Base-by-base conservation (phyloP, 2,329 filamentous ascomycete species). In the Fusarium mexicanum region DNA sequence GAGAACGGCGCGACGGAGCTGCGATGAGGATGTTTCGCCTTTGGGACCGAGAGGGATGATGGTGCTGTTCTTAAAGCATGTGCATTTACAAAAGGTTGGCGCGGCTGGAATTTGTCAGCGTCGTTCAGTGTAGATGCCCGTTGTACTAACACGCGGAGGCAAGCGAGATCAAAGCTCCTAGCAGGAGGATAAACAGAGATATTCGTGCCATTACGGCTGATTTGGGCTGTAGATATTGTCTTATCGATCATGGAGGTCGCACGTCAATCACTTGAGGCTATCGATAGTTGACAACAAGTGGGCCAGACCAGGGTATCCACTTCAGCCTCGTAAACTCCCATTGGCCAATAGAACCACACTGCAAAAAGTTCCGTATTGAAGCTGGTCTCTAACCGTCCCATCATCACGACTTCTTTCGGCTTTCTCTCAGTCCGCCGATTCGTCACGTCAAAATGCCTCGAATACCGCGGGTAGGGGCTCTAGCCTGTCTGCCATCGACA, bases 51-150 rank as follows among this genome's bases (percentile, higher is more conserved):
- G 86, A 20, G 88, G 86, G 78, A 92, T 91, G 77, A 92, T 91
- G 74, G 90, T 92, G 85, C 88, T 91, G 84, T 92, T 92, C 76
- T 89, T 89, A 84, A 91, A 91, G 84, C 90, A 92, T 75, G 89
- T 92, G 83, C 90, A 92, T 86, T 92, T 92, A 86, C 90, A 92
- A 80, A 92, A 92, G 5, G 88, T 89, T 24, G 89, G 90, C 48
- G 89, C 87, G 38, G 87, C 90, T 91, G 77, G 62, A 11, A 40
- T 81, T 71, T 79, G 79, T 71, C 64, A 73, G 61, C 57, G 50
- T 44, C 43, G 44, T 46, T 38, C 24, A 35, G 54, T 37, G n/a
- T 38, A 43, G 5, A 26, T 44, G 26, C 17, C 20, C 22, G 20
- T 48, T 26, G 18, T 31, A 78, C 84, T 78, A 81, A 88, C 86